Percentiles rank a stretch among this genome's conserved stretches.
Conservation (phyloP, 257 asterid genomes). For the Primulina eburnea region DNA sequence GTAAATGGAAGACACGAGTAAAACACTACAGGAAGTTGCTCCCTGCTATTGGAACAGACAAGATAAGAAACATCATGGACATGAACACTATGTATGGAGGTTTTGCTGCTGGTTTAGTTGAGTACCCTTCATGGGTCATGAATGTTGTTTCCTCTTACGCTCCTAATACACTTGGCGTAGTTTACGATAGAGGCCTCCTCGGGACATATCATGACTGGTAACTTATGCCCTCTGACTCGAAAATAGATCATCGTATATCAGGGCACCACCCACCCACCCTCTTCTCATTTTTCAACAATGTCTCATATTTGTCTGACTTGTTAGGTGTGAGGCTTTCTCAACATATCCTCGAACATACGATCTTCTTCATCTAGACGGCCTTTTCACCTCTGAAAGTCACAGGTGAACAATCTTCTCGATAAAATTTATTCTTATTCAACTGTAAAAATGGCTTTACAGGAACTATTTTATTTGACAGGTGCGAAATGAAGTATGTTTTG, state of each 20-base stretch:
- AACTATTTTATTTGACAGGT: constrained; percentile 40
- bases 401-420: constrained; percentile 42
- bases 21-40: constrained; percentile 88
- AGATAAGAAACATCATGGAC: constrained; percentile 92
- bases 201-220: constrained; percentile 98
- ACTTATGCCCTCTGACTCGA: not conserved
- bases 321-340: constrained; percentile 97
- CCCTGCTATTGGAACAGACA: constrained; percentile 73
- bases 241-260: not conserved
- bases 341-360: constrained; percentile 97
- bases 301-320: not conserved
- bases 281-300: not conserved
- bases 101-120: constrained; percentile 77
- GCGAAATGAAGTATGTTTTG: constrained; percentile 87
- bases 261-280: not conserved
- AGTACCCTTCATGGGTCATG: constrained; percentile 90
- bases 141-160: constrained; percentile 81
- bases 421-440: not conserved
- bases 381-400: constrained; percentile 87
- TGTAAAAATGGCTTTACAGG: constrained; percentile 1
- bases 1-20: constrained; percentile 72
- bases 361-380: constrained; percentile 83
- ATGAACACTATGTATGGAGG: constrained; percentile 95
- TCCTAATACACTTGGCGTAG: constrained; percentile 80
- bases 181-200: constrained; percentile 88